Evolutionary conservation across 148 eudicot genomes (phyloP).

Genomic region (Camellia japonica): DNA sequence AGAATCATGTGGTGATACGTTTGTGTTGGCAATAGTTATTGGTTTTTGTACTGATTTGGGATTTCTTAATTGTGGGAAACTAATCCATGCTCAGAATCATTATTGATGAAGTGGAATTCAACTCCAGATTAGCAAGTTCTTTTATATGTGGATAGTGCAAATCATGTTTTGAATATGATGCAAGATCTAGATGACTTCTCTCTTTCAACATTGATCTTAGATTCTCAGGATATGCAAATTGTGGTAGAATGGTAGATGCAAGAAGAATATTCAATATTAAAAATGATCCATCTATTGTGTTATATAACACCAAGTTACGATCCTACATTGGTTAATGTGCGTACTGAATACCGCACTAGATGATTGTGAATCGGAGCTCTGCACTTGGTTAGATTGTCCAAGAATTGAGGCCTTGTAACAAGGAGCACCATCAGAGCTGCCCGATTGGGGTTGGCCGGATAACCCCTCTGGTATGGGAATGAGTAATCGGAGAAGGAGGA

Average conservation of each 20-base stretch:
- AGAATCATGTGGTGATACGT: conserved; percentile 42
- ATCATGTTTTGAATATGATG: conserved; percentile 36
- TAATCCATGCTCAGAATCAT: conserved; percentile 67
- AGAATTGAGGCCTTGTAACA: too few species aligned
- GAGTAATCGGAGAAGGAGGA: too few species aligned
- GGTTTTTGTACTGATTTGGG: conserved; percentile 71
- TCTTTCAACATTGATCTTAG: conserved; percentile 80
- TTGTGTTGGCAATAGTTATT: conserved; percentile 62
- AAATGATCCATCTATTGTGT: conserved; percentile 45
- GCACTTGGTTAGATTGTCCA: too few species aligned
- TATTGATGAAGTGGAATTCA: conserved; percentile 49
- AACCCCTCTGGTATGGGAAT: too few species aligned
- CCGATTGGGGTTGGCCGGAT: too few species aligned
- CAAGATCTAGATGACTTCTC: conserved; percentile 62
- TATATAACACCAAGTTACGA: conserved; percentile 81
- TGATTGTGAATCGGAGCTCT: too few species aligned
- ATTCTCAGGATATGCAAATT: conserved; percentile 69
- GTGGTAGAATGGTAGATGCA: conserved; percentile 65
- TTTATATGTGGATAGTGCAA: conserved; percentile 65
- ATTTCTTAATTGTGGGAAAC: conserved; percentile 64
- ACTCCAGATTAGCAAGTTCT: conserved; percentile 70
- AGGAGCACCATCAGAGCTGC: too few species aligned
- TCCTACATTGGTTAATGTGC: too few species aligned
- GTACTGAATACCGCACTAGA: too few species aligned
- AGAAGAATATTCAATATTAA: conserved; percentile 44